phyloP scores from a whole-genome alignment of 1,139 yeast genomes.

The Saccharomyces hybrid region DNA sequence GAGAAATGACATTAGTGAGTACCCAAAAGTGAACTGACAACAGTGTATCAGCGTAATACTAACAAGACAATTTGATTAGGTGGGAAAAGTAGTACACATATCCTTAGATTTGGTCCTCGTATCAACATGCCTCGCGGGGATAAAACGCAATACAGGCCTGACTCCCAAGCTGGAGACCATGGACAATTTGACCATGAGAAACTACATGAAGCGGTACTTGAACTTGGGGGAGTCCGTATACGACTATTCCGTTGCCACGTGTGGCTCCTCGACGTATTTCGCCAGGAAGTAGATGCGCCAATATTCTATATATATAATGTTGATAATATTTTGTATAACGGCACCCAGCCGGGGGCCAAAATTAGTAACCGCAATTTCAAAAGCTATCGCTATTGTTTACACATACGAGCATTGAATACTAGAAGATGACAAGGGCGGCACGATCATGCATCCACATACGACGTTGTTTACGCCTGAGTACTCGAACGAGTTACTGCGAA shows the following conservation, averaged over 20 bases:
- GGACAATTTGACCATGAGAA: constrained; percentile 45
- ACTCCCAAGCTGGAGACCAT: constrained; percentile 40
- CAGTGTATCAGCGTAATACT: background rate
- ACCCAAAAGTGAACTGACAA: background rate
- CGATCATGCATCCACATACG: background rate
- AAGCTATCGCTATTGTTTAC: background rate
- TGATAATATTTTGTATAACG: constrained; percentile 1
- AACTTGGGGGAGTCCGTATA: constrained; percentile 76
- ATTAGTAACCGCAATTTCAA: background rate
- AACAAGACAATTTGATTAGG: constrained; percentile 24
- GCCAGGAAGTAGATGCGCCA: constrained; percentile 37
- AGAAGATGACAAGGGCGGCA: background rate
- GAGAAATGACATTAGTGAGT: constrained; percentile 9
- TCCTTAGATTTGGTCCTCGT: constrained; percentile 69
- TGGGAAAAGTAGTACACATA: constrained; percentile 59
- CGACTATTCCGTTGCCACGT: constrained; percentile 64
- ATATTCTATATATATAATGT: too few species aligned
- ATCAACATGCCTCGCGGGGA: constrained; percentile 83
- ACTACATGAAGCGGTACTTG: constrained; percentile 60
- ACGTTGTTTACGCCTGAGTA: constrained; percentile 34
- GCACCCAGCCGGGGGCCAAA: constrained; percentile 1
- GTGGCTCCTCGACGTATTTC: constrained; percentile 70
- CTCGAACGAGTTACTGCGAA: constrained; percentile 30
- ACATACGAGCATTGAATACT: background rate
- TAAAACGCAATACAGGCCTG: constrained; percentile 80